Base-by-base conservation (phyloP, 2,329 filamentous ascomycete species). In the Byssoonygena ceratinophila region DNA sequence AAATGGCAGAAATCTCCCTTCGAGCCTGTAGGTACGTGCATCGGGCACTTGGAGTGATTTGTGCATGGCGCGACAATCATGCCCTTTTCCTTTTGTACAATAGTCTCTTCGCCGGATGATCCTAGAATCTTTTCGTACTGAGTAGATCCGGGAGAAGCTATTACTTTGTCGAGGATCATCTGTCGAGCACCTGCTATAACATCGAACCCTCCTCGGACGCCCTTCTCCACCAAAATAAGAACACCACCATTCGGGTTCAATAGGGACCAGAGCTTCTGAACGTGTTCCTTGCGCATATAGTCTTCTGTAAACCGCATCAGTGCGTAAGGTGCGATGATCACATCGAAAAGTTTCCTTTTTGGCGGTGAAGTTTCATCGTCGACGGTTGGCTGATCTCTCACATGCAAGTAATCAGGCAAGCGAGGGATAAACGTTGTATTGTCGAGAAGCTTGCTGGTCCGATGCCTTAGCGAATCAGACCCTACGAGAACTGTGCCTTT, bases 1-100 rank as follows among this genome's bases (percentile, higher is more conserved):
- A 98, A 97, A 67, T 85, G 86, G 68, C 92, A 98, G 64, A 84
- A 92, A 64, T 97, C 90, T 61, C 89, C 90, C 52, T 91, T 81
- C 4, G 89, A 87, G 25, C 89, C 88, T 0, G 83, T 77, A 0
- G 76, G 74, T 18, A 77, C 74, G 64, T 95, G 96, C 86, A 98
- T 94, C 0, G 92, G 92, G 59, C 92, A 98, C 53, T 78, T 76
- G 7, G 76, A 74, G 66, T 98, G 92, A 66, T 89, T 97, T 0
- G 92, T 96, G 72, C 92, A 98, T 9, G 73, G 73, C 1, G 73
- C 63, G 51, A 84, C 70, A 58, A 84, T 82, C 79, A 82, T 82
- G 53, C 79, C 80, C 1, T 72, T 70, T 58, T 80, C 78, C 58
- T 81, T 81, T 7, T 68, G 25, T 54, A 72, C 48, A 60, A 49